Evolutionary conservation across 345 rosid species (phyloP), one percentile per base, ranked within the genome.

Genomic region (Citrus australasica): DNA sequence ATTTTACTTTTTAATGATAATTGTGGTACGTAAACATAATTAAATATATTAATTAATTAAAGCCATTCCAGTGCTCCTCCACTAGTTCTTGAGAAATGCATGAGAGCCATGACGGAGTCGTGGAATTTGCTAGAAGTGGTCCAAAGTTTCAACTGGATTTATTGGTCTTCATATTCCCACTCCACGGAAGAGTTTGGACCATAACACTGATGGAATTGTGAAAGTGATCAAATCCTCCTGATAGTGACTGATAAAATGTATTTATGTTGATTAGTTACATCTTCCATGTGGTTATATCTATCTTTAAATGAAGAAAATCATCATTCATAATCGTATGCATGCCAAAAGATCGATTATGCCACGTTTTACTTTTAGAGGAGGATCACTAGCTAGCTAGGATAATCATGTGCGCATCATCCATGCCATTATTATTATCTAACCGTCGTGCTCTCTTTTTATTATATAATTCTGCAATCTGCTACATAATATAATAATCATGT

Each of bases 321-420:
- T 48, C 16, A 8, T 10, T 42, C 16, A 11, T 42, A 42, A 42
- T 42, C 56, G 11, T 11, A 33, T 16, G 65, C 33, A 65, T 66
- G 79, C 79, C 53, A 53, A 32, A 24, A 67, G 60, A 70, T 51
- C 8, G 59, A 69, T 19, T 22, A 53, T 22, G n/a, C 60, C 38
- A 63, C 17, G 48, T 66, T 71, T 65, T 65, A n/a, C 71, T 65
- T 65, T 42, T 66, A 71, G 16, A 16, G 63, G 78, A 65, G 21
- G 71, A 65, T 65, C 61, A 68, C 73, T 67, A 28, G 77, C 48
- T 9, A 40, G 13, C 51, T 11, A 10, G 16, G 51, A 42, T 10
- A 71, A 75, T 75, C 85, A 82, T 82, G 79, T 65, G 79, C 82
- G 46, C 74, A 79, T 82, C 74, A 75, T 74, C 79, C 66, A 48